Evolutionary conservation across 441 rosid genomes (phyloP).

Genomic region (Mallotus japonicus): DNA sequence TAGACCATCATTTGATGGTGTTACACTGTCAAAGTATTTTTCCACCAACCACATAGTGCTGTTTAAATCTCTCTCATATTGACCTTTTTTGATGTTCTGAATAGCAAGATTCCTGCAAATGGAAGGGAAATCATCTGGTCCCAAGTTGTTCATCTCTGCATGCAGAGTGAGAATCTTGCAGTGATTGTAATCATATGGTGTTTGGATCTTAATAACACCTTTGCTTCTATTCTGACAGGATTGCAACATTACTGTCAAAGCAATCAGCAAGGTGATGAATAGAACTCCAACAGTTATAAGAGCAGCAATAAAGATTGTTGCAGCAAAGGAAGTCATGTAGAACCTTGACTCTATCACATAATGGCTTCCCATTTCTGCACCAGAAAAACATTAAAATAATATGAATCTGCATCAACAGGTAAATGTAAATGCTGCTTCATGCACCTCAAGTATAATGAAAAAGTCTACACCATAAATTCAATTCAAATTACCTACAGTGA

Average conservation of each 20-base stretch:
- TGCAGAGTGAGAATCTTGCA: conserved; percentile 55
- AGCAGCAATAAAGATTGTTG: conserved; percentile 61
- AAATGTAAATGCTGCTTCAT: not conserved
- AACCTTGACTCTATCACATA: conserved; percentile 59
- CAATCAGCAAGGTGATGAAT: conserved; percentile 52
- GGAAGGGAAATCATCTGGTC: conserved; percentile 43
- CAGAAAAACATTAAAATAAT: conserved; percentile 6
- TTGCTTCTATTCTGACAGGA: conserved; percentile 51
- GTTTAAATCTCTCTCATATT: conserved; percentile 53
- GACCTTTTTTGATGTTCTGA: conserved; percentile 43
- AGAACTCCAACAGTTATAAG: conserved; percentile 59
- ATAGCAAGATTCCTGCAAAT: conserved; percentile 48
- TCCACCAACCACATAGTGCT: conserved; percentile 44
- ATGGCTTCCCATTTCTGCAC: conserved; percentile 57
- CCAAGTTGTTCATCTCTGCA: conserved; percentile 57
- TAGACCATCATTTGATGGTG: conserved; percentile 35
- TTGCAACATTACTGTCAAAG: conserved; percentile 68
- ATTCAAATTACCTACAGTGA: not conserved
- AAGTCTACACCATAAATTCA: not conserved
- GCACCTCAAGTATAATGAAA: not conserved
- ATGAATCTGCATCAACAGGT: too few species aligned
- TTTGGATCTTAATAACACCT: conserved; percentile 46
- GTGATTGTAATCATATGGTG: conserved; percentile 35
- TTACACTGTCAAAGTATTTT: conserved; percentile 37
- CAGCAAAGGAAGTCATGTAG: conserved; percentile 74